A percentile compares a stretch with the other conserved stretches of the same genome.
Evolutionary conservation across 2,329 filamentous ascomycete species (phyloP).

Genomic region (Botryotinia convoluta): DNA sequence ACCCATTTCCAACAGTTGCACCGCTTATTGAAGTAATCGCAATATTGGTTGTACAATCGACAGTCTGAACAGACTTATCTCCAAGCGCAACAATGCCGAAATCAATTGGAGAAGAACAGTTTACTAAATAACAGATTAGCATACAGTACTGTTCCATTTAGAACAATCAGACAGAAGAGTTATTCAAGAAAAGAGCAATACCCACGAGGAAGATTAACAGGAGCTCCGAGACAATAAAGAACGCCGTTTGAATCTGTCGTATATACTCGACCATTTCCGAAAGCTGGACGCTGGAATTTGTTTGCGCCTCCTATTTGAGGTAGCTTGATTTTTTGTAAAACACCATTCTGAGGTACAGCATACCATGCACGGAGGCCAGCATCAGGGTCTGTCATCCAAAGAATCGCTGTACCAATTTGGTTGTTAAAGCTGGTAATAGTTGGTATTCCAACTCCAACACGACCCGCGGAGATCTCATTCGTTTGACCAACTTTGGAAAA

Average conservation of each 20-base stretch:
- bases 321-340: conserved; percentile 37
- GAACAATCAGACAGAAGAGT: not conserved
- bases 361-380: conserved; percentile 41
- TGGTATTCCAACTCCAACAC: conserved; percentile 39
- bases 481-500: conserved; percentile 39
- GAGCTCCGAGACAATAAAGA: conserved; percentile 38
- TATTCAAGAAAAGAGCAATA: not conserved
- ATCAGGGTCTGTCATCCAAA: conserved; percentile 43
- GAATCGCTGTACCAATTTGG: conserved; percentile 39
- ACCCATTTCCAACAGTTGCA: conserved; percentile 34
- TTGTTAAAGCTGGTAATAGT: conserved; percentile 41
- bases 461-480: conserved; percentile 34
- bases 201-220: conserved; percentile 38
- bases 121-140: conserved; percentile 25
- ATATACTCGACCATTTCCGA: conserved; percentile 41
- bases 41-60: conserved; percentile 40
- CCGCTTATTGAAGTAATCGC: conserved; percentile 38
- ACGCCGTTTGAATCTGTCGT: conserved; percentile 32
- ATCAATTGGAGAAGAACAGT: conserved; percentile 39
- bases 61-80: conserved; percentile 26
- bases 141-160: too few species aligned
- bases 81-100: conserved; percentile 40
- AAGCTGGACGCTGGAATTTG: conserved; percentile 42
- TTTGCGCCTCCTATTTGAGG: conserved; percentile 39
- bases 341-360: conserved; percentile 41